Conservation (phyloP, 805 yeast species). For the Teunomyces tritomae region DNA sequence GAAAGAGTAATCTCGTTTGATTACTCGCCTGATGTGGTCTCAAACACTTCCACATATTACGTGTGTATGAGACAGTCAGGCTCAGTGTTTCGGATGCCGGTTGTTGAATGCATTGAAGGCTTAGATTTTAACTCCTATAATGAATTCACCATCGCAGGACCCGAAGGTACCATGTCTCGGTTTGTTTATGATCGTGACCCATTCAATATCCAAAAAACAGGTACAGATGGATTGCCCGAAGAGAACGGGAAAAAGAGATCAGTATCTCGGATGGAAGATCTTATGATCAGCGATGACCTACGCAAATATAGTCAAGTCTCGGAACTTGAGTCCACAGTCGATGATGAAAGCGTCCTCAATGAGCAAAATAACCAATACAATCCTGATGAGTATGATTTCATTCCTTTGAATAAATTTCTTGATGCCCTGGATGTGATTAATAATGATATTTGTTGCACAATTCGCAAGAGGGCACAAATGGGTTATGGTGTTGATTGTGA, state of each 20-base stretch:
- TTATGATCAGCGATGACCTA: constrained; percentile 10
- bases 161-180: constrained; percentile 50
- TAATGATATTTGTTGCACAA: constrained; percentile 72
- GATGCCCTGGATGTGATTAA: constrained; percentile 47
- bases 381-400: constrained; percentile 19
- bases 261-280: background rate
- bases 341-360: constrained; percentile 23
- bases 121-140: constrained; percentile 67
- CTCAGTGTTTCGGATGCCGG: constrained; percentile 76
- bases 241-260: background rate
- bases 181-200: constrained; percentile 30
- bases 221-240: background rate
- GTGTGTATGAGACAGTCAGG: constrained; percentile 93
- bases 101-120: constrained; percentile 61
- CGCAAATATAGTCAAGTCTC: constrained; percentile 15
- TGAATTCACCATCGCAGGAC: constrained; percentile 60
- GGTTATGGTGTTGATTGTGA: constrained; percentile 74
- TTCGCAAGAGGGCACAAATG: constrained; percentile 64
- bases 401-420: constrained; percentile 28
- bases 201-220: background rate
- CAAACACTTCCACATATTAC: constrained; percentile 58
- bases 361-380: constrained; percentile 6
- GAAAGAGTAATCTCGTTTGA: constrained; percentile 86
- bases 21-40: constrained; percentile 56
- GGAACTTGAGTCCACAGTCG: constrained; percentile 26